Evolutionary conservation across 2,329 filamentous ascomycete genomes (phyloP).

Genomic region (Fusarium sp.): DNA sequence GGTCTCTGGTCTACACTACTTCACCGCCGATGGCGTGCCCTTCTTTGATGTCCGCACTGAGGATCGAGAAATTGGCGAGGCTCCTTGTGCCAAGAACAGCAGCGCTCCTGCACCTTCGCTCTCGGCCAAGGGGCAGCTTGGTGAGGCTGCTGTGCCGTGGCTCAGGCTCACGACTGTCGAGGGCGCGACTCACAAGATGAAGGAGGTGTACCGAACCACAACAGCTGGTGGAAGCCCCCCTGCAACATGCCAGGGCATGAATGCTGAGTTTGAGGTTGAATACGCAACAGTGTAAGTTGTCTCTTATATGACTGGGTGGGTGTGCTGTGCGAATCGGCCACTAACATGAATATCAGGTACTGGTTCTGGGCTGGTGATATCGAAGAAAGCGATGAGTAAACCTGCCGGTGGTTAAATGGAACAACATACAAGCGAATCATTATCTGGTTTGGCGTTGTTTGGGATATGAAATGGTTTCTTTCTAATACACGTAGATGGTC

Average conservation of each 20-base stretch:
- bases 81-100: conserved; percentile 68
- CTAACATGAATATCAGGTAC: conserved; percentile 39
- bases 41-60: conserved; percentile 80
- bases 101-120: conserved; percentile 68
- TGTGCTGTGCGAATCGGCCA: background rate
- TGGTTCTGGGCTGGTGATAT: conserved; percentile 43
- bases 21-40: conserved; percentile 73
- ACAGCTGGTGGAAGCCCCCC: conserved; percentile 85
- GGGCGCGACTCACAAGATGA: conserved; percentile 67
- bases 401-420: background rate
- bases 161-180: conserved; percentile 70
- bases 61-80: conserved; percentile 63
- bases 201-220: conserved; percentile 82
- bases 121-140: conserved; percentile 67
- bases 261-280: conserved; percentile 72
- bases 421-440: background rate
- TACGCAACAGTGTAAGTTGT: conserved; percentile 83
- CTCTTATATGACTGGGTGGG: background rate
- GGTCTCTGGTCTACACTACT: conserved; percentile 83
- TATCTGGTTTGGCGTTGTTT: conserved; percentile 4
- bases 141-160: conserved; percentile 80
- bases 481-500: conserved; percentile 30
- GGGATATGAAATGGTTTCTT: conserved; percentile 4
- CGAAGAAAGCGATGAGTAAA: conserved; percentile 18
- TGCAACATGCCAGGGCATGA: conserved; percentile 72